A percentile compares a stretch with the other conserved stretches of the same genome.
phyloP scores from a whole-genome alignment of 345 rosid genomes.

The Rhodamnia argentea region DNA sequence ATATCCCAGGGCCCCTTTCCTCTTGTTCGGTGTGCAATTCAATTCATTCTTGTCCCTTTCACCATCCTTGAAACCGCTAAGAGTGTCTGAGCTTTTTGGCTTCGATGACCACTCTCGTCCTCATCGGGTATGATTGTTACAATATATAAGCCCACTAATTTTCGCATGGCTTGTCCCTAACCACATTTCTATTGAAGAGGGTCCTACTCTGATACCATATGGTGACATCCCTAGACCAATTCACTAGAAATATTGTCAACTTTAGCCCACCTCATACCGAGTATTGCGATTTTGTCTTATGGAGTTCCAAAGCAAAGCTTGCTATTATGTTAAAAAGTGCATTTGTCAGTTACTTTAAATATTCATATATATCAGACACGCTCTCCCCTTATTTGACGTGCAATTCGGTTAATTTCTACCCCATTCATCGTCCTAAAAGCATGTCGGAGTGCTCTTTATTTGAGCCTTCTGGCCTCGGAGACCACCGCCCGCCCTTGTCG shows the following conservation, averaged over 20 bases:
- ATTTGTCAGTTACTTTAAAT: too few species aligned
- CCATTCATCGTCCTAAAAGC: rapidly evolving
- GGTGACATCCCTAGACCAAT: rapidly evolving
- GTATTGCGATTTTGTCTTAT: rapidly evolving
- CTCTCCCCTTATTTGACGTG: rapidly evolving
- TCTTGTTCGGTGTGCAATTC: too few species aligned
- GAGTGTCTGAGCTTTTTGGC: too few species aligned
- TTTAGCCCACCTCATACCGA: background rate
- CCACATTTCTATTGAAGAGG: rapidly evolving
- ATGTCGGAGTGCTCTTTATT: rapidly evolving
- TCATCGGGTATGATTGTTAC: background rate
- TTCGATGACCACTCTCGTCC: rapidly evolving
- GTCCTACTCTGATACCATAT: background rate
- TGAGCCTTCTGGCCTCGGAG: rapidly evolving
- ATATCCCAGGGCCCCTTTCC: too few species aligned
- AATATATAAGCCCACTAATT: rapidly evolving
- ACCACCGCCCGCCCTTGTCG: background rate
- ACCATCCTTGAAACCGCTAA: too few species aligned
- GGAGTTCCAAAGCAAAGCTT: background rate
- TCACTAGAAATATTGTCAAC: background rate
- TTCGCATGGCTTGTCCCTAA: rapidly evolving
- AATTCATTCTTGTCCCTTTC: too few species aligned
- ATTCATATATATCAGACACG: rapidly evolving
- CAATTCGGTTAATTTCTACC: rapidly evolving
- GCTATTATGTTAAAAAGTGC: background rate